A percentile compares a stretch with the other conserved stretches of the same genome.
Conservation (phyloP, 2,329 filamentous ascomycete species). For the Herpotrichia juniperi region DNA sequence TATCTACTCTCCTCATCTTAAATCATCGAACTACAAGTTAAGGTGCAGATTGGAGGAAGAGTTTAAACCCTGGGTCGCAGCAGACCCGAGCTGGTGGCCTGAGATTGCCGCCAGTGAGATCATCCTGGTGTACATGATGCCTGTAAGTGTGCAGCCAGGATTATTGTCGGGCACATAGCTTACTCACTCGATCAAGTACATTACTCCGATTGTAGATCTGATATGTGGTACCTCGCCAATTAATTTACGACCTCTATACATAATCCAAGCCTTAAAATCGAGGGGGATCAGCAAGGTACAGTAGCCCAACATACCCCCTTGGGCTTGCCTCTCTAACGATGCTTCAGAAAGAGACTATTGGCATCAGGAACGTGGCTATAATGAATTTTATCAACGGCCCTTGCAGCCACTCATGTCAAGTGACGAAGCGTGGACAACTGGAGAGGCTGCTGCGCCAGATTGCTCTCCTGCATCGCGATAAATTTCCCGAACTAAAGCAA, state of each 20-base stretch:
- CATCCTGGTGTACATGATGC: conserved; percentile 19
- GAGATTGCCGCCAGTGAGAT: conserved; percentile 11
- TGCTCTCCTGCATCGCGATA: conserved; percentile 15
- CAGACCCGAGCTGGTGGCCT: not conserved
- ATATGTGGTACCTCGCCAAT: not conserved
- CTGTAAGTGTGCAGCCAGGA: conserved; percentile 8
- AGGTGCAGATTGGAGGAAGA: conserved; percentile 2
- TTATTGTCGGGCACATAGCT: not conserved
- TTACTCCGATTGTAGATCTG: conserved; percentile 4
- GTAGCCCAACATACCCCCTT: not conserved
- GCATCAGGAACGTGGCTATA: not conserved
- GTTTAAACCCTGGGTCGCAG: conserved; percentile 5
- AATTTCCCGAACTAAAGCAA: conserved; percentile 22
- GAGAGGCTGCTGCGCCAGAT: conserved; percentile 19
- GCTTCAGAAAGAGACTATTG: not conserved
- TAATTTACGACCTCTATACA: not conserved
- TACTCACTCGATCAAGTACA: not conserved
- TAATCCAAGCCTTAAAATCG: not conserved
- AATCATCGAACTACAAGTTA: not conserved
- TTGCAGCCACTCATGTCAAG: not conserved
- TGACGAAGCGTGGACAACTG: conserved; percentile 6
- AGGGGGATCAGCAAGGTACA: not conserved
- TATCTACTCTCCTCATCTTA: too few relatives aligned
- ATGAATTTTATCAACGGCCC: not conserved
- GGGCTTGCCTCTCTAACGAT: not conserved